Conservation (phyloP, 1,284 basidiomycete genomes). For the Ceratobasidium sp. region DNA sequence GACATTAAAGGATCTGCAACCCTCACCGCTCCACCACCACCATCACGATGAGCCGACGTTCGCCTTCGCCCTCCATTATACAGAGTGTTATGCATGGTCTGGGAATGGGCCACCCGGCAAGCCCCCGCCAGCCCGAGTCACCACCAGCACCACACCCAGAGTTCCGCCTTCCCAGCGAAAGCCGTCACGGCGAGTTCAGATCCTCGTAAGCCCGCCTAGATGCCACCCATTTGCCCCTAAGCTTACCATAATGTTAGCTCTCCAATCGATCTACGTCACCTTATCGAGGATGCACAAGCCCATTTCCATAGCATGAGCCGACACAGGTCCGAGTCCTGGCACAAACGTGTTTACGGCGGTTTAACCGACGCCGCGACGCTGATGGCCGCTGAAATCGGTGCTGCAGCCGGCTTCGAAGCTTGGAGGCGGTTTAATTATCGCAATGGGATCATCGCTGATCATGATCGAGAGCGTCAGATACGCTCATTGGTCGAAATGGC, state of each 20-base stretch:
- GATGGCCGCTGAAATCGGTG: constrained; percentile 55
- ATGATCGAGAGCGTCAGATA: constrained; percentile 3
- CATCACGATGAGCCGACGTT: neutral
- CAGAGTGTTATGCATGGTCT: neutral
- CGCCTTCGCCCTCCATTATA: neutral
- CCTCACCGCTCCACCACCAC: neutral
- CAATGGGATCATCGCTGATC: constrained; percentile 41
- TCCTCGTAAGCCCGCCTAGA: neutral
- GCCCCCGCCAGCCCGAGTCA: neutral
- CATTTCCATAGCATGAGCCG: constrained; percentile 1
- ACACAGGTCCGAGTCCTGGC: constrained; percentile 64
- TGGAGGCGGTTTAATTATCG: constrained; percentile 39
- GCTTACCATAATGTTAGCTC: neutral
- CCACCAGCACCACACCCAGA: neutral
- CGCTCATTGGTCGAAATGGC: constrained; percentile 15
- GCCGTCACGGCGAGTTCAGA: neutral
- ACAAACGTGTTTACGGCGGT: constrained; percentile 71
- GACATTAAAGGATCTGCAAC: neutral
- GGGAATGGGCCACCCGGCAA: neutral
- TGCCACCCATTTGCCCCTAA: neutral
- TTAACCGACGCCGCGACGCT: constrained; percentile 58
- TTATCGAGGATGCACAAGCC: neutral
- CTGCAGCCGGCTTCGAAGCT: constrained; percentile 48
- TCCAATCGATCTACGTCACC: neutral
- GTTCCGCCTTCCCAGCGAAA: neutral